Evolutionary conservation across 208 protist species (phyloP).

Genomic region (Leishmania lainsoni): DNA sequence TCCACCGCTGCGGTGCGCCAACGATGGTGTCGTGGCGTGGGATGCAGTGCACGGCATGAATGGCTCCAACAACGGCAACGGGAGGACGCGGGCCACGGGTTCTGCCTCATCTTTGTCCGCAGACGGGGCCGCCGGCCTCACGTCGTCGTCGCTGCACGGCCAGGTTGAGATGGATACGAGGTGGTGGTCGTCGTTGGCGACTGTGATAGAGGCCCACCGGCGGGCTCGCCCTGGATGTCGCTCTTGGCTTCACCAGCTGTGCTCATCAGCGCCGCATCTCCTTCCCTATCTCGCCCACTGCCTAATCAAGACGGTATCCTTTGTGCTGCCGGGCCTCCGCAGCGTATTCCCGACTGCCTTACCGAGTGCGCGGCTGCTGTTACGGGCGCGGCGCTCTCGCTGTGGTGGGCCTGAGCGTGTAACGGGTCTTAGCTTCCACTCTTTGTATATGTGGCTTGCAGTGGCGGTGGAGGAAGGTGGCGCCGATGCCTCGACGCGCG

Average conservation of each 20-base stretch:
- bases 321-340: constrained; percentile 51
- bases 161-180: neutral
- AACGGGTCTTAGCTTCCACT: constrained; percentile 57
- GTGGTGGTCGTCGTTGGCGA: constrained; percentile 7
- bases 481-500: constrained; percentile 36
- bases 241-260: neutral
- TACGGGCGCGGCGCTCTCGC: constrained; percentile 11
- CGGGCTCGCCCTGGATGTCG: neutral
- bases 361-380: constrained; percentile 22
- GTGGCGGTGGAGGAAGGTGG: constrained; percentile 66
- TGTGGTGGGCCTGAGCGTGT: constrained; percentile 52
- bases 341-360: constrained; percentile 58
- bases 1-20: constrained; percentile 37
- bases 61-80: neutral
- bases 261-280: constrained; percentile 13
- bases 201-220: neutral
- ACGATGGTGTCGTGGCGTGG: constrained; percentile 48
- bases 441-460: constrained; percentile 54
- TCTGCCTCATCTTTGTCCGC: neutral
- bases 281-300: constrained; percentile 19
- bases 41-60: neutral
- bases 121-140: neutral
- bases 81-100: neutral
- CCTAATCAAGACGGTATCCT: constrained; percentile 32
- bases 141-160: constrained; percentile 8